phyloP scores from a whole-genome alignment of 2,329 filamentous ascomycete genomes.

The Pseudogymnoascus sp. region DNA sequence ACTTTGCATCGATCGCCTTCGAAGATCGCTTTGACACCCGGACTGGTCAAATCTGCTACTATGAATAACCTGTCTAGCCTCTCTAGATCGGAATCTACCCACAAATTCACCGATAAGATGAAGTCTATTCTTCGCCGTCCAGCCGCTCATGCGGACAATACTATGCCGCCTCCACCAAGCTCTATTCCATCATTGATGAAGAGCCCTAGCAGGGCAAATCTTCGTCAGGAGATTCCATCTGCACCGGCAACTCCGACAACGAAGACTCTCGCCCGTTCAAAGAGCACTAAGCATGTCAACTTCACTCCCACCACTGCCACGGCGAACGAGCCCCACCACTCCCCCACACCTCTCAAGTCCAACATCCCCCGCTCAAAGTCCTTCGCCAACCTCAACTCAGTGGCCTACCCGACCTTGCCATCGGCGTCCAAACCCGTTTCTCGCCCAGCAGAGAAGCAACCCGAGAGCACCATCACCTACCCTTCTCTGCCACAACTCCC shows the following conservation, averaged over 20 bases:
- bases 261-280: constrained; percentile 37
- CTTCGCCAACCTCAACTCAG: constrained; percentile 30
- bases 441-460: not conserved
- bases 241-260: constrained; percentile 54
- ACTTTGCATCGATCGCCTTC: constrained; percentile 33
- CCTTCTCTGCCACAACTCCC: constrained; percentile 21
- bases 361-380: constrained; percentile 37
- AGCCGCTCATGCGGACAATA: constrained; percentile 19
- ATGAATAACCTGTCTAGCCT: constrained; percentile 36
- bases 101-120: constrained; percentile 37
- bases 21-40: constrained; percentile 29
- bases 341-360: constrained; percentile 50
- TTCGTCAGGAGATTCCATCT: constrained; percentile 46
- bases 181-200: constrained; percentile 20
- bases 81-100: constrained; percentile 25
- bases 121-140: constrained; percentile 48
- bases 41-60: constrained; percentile 45
- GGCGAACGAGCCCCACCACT: constrained; percentile 35
- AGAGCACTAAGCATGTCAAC: constrained; percentile 63
- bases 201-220: constrained; percentile 42
- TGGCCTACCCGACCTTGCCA: constrained; percentile 30
- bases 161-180: constrained; percentile 13
- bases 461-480: constrained; percentile 19
- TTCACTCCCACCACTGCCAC: constrained; percentile 61
- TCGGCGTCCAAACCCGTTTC: constrained; percentile 23